These are phyloP conservation scores for Benincasa hispida DNA, from an alignment of 306 rosid species.

Conservation along the genomic window DNA sequence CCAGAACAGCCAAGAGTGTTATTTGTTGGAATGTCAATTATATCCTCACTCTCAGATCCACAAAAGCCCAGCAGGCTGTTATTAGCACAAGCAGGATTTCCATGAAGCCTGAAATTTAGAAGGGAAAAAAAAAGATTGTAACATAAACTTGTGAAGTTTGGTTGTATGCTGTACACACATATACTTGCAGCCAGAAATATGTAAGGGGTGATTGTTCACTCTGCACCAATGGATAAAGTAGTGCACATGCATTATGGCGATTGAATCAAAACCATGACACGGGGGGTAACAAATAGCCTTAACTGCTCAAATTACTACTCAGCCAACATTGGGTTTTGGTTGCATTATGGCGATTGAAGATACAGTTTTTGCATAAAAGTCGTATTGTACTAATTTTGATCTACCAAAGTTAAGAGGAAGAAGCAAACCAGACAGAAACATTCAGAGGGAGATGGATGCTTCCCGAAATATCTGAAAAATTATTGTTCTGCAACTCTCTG, in stretches of 20 bases:
- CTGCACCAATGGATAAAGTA: neutral
- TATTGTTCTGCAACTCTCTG: constrained; percentile 78
- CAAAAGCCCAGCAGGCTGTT: constrained; percentile 33
- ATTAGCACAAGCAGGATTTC: constrained; percentile 69
- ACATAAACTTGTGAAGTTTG: neutral
- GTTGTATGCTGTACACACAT: neutral
- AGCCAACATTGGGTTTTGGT: too few species aligned
- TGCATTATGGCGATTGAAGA: neutral
- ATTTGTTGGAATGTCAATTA: constrained; percentile 12
- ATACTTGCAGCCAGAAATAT: constrained; percentile 55
- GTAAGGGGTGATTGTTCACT: neutral
- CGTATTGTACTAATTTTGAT: neutral
- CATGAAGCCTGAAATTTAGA: constrained; percentile 57
- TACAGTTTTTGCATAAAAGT: neutral
- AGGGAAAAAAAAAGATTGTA: neutral
- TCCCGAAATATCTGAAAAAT: constrained; percentile 38
- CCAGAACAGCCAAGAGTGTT: constrained; percentile 18
- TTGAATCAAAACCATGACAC: too few species aligned
- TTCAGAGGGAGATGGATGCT: constrained; percentile 38
- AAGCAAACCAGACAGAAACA: constrained; percentile 61
- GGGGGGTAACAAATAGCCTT: too few species aligned
- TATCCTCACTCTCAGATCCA: constrained; percentile 22
- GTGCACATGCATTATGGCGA: neutral
- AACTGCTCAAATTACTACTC: too few species aligned
- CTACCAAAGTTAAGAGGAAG: constrained; percentile 19